Base-by-base conservation (phyloP, 129 eudicot species). In the Tanacetum coccineum region DNA sequence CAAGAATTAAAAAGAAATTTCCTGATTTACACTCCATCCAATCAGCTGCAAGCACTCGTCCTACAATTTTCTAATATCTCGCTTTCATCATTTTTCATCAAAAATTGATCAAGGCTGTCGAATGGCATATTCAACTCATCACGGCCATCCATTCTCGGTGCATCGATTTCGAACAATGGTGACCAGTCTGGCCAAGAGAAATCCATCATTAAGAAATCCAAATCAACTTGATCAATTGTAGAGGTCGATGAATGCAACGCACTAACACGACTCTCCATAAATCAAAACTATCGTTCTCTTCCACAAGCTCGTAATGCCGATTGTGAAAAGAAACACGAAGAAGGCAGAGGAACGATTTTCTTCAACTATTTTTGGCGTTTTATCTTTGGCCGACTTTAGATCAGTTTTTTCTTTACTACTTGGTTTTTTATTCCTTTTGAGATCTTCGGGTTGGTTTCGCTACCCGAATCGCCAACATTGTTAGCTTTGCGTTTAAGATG, bases 121-220 rank as follows among this genome's bases (percentile, higher is more conserved):
- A 78, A 54, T 20, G 21, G 45, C 47, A 66, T 18, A 3, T 71
- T 72, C 11, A 54, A 6, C 44, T 76, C 72, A 59, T 13, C 15
- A 0, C 9, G 40, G 51, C 26, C 46, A 36, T 68, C 21, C 19
- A 76, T 70, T 13, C 59, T 70, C 17, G 48, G 36, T 14, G 28
- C 62, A 3, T 70, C 81, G 17, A 63, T 63, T 15, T 65, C 78
- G 17, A 70, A 70, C 60, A 71, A 70, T 56, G 76, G 51, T 28
- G 81, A 46, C 75, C 81, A 64, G 20, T 55, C 36, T 20, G 78
- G 78, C 78, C 78, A 73, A 6, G 67, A 28, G 58, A 76, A 76
- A 44, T 70, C 71, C 1, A 47, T 22, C 32, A 26, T 25, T 0
- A 72, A 39, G 53, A 72, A 51, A 45, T 76, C 76, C 14, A 20